These are phyloP conservation scores for Periconia macrospinosa DNA, from an alignment of 2,329 filamentous ascomycete species.

Conservation along the genomic window DNA sequence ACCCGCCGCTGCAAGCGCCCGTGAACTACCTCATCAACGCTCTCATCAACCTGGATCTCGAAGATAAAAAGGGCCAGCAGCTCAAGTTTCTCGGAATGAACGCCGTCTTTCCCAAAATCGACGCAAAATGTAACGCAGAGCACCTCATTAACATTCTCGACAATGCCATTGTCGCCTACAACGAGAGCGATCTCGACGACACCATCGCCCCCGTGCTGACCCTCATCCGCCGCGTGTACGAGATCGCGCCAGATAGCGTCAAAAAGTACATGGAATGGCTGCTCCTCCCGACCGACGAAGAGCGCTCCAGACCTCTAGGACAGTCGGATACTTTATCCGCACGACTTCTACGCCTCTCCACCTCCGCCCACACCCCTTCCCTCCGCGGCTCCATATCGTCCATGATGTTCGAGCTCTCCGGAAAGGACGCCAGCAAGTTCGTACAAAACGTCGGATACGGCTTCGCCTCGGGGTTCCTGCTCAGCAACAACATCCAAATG, in stretches of 20 bases:
- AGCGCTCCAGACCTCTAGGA: conserved; percentile 77
- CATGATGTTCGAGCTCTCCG: conserved; percentile 85
- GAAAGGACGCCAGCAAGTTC: conserved; percentile 75
- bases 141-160: conserved; percentile 73
- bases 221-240: conserved; percentile 71
- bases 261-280: conserved; percentile 64
- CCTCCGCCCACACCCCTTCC: conserved; percentile 70
- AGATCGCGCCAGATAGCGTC: conserved; percentile 65
- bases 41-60: conserved; percentile 75
- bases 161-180: conserved; percentile 64
- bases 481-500: conserved; percentile 78
- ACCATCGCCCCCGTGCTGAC: conserved; percentile 73
- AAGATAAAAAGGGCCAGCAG: conserved; percentile 49
- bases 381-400: conserved; percentile 74
- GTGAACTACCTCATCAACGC: conserved; percentile 76
- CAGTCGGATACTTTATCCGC: conserved; percentile 73
- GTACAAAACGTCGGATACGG: conserved; percentile 94
- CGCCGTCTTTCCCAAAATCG: conserved; percentile 67
- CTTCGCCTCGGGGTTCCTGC: conserved; percentile 86
- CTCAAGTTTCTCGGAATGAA: conserved; percentile 47
- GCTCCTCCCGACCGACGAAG: conserved; percentile 75
- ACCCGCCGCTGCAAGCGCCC: conserved; percentile 72
- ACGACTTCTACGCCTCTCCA: conserved; percentile 75
- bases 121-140: conserved; percentile 62
- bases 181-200: conserved; percentile 71